phyloP scores from a whole-genome alignment of 768 basidiomycete genomes.

The Rhizopogon roseolus region DNA sequence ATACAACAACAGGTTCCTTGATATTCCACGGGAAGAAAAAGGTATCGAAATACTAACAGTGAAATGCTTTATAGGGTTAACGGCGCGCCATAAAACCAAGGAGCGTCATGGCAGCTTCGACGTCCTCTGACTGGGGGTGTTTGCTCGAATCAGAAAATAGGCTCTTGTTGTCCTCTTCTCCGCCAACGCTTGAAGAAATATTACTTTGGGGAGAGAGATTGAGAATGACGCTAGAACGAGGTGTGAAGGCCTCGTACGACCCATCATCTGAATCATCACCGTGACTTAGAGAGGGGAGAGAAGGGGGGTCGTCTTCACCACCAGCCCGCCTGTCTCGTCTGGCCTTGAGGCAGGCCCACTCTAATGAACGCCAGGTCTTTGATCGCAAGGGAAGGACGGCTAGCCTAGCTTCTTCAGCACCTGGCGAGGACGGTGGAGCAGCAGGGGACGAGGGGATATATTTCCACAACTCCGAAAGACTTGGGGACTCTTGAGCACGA shows the following conservation, averaged over 20 bases:
- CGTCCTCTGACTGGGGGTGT: constrained; percentile 24
- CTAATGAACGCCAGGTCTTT: constrained; percentile 51
- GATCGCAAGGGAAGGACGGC: constrained; percentile 23
- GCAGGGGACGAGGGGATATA: constrained; percentile 25
- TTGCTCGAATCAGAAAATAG: constrained; percentile 1
- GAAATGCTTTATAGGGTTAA: constrained; percentile 1
- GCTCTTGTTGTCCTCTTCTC: not conserved
- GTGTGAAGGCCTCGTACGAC: constrained; percentile 12
- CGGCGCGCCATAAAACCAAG: constrained; percentile 26
- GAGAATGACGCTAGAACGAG: constrained; percentile 6
- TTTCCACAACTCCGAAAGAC: constrained; percentile 22
- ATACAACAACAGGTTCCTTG: constrained; percentile 10
- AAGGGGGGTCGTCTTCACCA: constrained; percentile 3
- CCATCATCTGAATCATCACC: constrained; percentile 7
- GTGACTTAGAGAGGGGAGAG: constrained; percentile 7
- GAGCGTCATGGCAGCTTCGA: constrained; percentile 32
- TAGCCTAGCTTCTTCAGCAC: constrained; percentile 21
- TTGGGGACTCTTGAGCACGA: constrained; percentile 1
- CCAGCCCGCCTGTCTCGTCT: constrained; percentile 25
- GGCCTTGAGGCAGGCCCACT: constrained; percentile 66
- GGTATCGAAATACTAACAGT: not conserved
- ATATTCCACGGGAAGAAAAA: not conserved
- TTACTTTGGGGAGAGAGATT: constrained; percentile 4
- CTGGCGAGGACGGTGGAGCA: constrained; percentile 13
- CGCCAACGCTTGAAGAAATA: not conserved